Conservation (phyloP, 805 yeast species). For the Saturnispora gosingensis region DNA sequence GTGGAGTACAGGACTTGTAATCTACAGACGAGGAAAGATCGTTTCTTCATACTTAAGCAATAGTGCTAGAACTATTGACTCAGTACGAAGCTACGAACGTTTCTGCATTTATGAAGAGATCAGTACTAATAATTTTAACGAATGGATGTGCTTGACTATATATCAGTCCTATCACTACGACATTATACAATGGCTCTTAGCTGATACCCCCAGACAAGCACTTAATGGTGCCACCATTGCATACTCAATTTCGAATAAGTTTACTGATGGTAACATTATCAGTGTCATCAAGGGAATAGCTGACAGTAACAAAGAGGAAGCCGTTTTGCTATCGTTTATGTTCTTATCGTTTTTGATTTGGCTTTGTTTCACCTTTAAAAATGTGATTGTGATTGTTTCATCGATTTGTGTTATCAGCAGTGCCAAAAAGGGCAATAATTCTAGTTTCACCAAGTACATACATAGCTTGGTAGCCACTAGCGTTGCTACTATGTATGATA, state of each 20-base stretch:
- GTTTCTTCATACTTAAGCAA: slow-evolving; percentile 61
- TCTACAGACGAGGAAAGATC: slow-evolving; percentile 53
- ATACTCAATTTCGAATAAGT: slow-evolving; percentile 37
- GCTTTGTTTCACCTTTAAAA: slow-evolving; percentile 43
- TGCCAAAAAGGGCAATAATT: slow-evolving; percentile 6
- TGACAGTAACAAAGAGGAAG: slow-evolving; percentile 49
- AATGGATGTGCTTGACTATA: slow-evolving; percentile 57
- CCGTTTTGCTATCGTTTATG: slow-evolving; percentile 70
- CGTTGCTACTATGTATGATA: slow-evolving; percentile 21
- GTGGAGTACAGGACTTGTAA: slow-evolving; percentile 45
- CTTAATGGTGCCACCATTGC: slow-evolving; percentile 67
- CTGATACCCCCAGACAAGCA: slow-evolving; percentile 84
- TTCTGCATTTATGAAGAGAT: slow-evolving; percentile 68
- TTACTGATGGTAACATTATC: slow-evolving; percentile 31
- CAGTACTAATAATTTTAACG: slow-evolving; percentile 54
- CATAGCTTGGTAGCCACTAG: slow-evolving; percentile 21
- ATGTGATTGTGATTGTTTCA: slow-evolving; percentile 17
- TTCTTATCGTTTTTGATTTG: slow-evolving; percentile 65
- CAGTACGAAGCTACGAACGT: slow-evolving; percentile 49
- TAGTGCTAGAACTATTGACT: slow-evolving; percentile 50
- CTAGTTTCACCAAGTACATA: slow-evolving; percentile 18
- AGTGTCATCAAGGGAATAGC: slow-evolving; percentile 31
- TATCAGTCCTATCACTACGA: slow-evolving; percentile 59
- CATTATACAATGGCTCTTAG: slow-evolving; percentile 49
- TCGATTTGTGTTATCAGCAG: slow-evolving; percentile 16